phyloP scores from a whole-genome alignment of 75 land plant species.

The Adiantum capillusveneris region DNA sequence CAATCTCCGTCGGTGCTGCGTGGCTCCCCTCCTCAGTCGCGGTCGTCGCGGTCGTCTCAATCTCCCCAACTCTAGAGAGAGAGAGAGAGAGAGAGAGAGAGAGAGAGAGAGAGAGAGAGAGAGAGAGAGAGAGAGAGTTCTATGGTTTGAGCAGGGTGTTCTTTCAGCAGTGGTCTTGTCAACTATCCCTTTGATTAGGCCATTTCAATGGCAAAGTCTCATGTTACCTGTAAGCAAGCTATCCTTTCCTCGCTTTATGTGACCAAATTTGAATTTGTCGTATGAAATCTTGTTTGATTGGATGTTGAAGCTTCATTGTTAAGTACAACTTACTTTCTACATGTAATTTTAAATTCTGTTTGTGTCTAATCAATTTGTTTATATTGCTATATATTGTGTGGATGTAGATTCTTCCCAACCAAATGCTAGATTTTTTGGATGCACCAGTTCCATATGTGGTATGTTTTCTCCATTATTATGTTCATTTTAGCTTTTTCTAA shows the following conservation, averaged over 20 bases:
- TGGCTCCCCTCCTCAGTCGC: too few species aligned
- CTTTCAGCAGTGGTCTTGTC: conserved; percentile 81
- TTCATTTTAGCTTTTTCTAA: not conserved
- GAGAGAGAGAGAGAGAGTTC: not conserved
- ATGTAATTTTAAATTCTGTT: too few species aligned
- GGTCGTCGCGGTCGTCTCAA: too few species aligned
- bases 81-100: too few species aligned
- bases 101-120: not conserved
- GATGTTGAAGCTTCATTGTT: too few species aligned
- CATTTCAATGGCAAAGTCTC: conserved; percentile 93
- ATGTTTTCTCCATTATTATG: conserved; percentile 19
- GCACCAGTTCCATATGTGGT: conserved; percentile 98
- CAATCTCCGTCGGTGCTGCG: too few species aligned
- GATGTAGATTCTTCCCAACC: conserved; percentile 77
- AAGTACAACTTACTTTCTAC: too few species aligned
- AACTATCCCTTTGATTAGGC: conserved; percentile 78
- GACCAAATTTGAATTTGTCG: too few species aligned
- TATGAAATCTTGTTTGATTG: too few species aligned
- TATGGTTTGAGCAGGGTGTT: conserved; percentile 90
- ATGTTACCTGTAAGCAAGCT: conserved; percentile 72
- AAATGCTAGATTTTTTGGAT: conserved; percentile 94
- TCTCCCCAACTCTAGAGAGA: too few species aligned
- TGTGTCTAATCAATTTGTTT: too few species aligned
- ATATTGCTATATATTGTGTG: too few species aligned
- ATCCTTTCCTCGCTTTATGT: not conserved